phyloP scores from a whole-genome alignment of 1,284 basidiomycete species.

The Moniliophthora roreri region DNA sequence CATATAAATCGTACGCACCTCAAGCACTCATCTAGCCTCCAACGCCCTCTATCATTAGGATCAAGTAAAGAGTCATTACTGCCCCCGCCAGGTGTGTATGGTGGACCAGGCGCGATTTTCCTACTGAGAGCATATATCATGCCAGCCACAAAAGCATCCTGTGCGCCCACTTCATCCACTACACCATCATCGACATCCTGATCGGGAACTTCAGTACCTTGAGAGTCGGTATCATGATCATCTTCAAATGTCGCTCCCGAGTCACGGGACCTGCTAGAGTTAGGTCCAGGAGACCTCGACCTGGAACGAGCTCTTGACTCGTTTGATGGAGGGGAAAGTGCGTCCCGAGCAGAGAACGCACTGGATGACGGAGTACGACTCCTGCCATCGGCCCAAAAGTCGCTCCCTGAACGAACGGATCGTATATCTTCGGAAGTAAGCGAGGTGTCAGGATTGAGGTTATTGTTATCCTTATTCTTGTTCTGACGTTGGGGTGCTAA shows the following conservation, averaged over 20 bases:
- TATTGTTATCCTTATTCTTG: not conserved
- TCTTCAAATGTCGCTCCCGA: constrained; percentile 23
- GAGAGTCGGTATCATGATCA: constrained; percentile 53
- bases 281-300: constrained; percentile 8
- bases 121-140: constrained; percentile 77
- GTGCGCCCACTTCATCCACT: constrained; percentile 70
- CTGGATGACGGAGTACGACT: constrained; percentile 56
- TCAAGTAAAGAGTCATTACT: constrained; percentile 23
- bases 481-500: constrained; percentile 11
- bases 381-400: constrained; percentile 67
- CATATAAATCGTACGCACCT: constrained; percentile 40
- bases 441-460: constrained; percentile 8
- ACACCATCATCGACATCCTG: constrained; percentile 37
- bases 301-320: not conserved
- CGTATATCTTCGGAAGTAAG: constrained; percentile 32
- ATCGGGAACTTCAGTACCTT: constrained; percentile 54
- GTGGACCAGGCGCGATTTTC: constrained; percentile 63
- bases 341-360: constrained; percentile 46
- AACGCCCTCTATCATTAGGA: constrained; percentile 50
- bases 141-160: constrained; percentile 77
- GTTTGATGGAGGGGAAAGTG: constrained; percentile 4
- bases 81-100: constrained; percentile 58
- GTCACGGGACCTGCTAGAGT: constrained; percentile 3
- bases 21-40: constrained; percentile 76
- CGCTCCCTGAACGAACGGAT: constrained; percentile 73